A percentile compares a stretch with the other conserved stretches of the same genome.
Conservation (phyloP, 2,329 filamentous ascomycete species). For the Aureobasidium sp. region DNA sequence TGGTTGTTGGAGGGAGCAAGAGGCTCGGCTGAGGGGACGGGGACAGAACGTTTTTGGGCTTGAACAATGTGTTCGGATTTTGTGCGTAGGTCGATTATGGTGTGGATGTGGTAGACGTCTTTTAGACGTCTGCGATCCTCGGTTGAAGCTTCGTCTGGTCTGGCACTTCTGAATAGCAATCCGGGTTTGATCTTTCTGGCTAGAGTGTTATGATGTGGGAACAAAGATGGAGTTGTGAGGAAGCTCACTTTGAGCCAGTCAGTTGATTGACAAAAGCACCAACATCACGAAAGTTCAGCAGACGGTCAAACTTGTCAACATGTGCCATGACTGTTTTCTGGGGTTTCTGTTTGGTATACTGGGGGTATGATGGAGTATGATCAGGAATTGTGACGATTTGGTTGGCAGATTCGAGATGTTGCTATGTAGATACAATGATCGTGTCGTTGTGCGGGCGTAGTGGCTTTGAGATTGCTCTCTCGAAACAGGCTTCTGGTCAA, state of each 20-base stretch:
- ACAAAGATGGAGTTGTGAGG: background rate
- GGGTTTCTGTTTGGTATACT: background rate
- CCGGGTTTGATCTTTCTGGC: constrained; percentile 27
- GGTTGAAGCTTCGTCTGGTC: constrained; percentile 65
- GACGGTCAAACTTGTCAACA: constrained; percentile 42
- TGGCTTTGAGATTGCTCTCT: too few species aligned
- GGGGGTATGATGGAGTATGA: background rate
- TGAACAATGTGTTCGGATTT: constrained; percentile 68
- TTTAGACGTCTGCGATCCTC: constrained; percentile 55
- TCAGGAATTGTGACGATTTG: background rate
- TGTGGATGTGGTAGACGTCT: constrained; percentile 57
- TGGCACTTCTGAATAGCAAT: constrained; percentile 57
- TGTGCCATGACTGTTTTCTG: constrained; percentile 9
- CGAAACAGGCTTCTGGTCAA: too few species aligned
- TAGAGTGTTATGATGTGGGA: constrained; percentile 4
- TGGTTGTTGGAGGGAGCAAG: constrained; percentile 44
- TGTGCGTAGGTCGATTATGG: constrained; percentile 72
- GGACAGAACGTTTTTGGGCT: constrained; percentile 52
- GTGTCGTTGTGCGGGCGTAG: too few species aligned
- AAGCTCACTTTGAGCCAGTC: constrained; percentile 47
- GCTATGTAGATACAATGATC: too few species aligned
- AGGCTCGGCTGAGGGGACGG: constrained; percentile 39
- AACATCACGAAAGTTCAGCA: constrained; percentile 74
- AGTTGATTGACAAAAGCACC: constrained; percentile 59
- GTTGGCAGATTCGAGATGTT: background rate